Conservation (phyloP, 805 yeast genomes). For the Schwanniomyces yamadae region DNA sequence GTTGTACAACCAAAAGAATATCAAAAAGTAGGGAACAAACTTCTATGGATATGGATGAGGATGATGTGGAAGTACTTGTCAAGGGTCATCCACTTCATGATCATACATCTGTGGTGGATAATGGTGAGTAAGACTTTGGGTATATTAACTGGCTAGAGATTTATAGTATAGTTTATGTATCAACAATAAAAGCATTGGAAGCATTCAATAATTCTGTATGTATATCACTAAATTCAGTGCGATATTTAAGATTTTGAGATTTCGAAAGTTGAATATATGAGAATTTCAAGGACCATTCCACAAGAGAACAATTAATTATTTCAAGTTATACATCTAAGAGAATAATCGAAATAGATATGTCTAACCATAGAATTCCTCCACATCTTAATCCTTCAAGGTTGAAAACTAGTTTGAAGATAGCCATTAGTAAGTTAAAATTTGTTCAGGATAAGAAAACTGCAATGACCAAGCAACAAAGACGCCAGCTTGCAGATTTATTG, state of each 20-base stretch:
- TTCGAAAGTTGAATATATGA: no score
- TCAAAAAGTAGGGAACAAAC: constrained; percentile 18
- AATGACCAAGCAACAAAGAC: constrained; percentile 68
- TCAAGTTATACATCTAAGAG: neutral
- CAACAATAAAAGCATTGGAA: no score
- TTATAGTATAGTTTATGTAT: no score
- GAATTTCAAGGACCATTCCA: neutral
- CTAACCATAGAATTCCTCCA: constrained; percentile 18
- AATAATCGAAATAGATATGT: neutral
- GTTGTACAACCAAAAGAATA: constrained; percentile 50
- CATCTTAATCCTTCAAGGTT: constrained; percentile 33
- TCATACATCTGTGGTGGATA: constrained; percentile 35
- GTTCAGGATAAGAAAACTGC: constrained; percentile 76
- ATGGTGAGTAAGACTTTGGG: constrained; percentile 12
- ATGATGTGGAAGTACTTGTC: constrained; percentile 34
- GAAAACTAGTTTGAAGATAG: constrained; percentile 57
- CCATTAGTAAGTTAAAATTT: constrained; percentile 66
- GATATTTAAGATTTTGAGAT: no score
- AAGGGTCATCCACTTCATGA: constrained; percentile 40
- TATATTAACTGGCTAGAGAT: no score
- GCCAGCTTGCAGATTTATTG: constrained; percentile 68
- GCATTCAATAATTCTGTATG: neutral
- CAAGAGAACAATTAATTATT: no score
- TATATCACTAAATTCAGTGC: neutral
- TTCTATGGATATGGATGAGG: constrained; percentile 32